Conservation (phyloP, 208 protist species). For the Chromosphaera perkinsii region DNA sequence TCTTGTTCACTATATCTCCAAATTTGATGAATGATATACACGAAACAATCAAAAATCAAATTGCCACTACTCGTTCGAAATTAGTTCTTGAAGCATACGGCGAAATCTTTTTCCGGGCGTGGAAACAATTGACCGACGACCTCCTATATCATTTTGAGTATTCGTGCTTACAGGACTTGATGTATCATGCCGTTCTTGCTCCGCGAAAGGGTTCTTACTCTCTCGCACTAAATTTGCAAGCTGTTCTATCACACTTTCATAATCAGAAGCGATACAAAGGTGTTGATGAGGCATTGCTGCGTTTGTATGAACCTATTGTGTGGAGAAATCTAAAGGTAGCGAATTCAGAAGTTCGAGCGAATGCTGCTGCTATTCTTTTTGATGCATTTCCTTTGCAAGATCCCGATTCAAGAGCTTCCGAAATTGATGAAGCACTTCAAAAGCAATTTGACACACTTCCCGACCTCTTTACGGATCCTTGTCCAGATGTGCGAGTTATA, state of each 20-base stretch:
- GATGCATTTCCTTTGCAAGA: conserved; percentile 63
- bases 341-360: conserved; percentile 40
- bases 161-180: conserved; percentile 54
- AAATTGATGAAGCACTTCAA: conserved; percentile 43
- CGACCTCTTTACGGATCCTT: conserved; percentile 48
- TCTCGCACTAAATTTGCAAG: conserved; percentile 9
- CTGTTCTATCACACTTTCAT: conserved; percentile 43
- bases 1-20: conserved; percentile 33
- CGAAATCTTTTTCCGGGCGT: conserved; percentile 59
- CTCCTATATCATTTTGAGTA: conserved; percentile 28
- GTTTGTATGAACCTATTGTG: conserved; percentile 66
- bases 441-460: conserved; percentile 49
- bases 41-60: conserved; percentile 46
- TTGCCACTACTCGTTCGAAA: conserved; percentile 10
- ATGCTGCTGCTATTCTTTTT: conserved; percentile 54
- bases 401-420: conserved; percentile 5
- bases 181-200: conserved; percentile 48
- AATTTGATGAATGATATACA: conserved; percentile 47
- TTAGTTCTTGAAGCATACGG: background rate
- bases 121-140: conserved; percentile 13
- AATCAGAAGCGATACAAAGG: conserved; percentile 46
- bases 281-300: conserved; percentile 61
- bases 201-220: background rate
- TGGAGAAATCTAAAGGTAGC: conserved; percentile 59
- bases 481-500: conserved; percentile 43